Conservation (phyloP, 257 asterid genomes). For the Solanum pinnatisectum region DNA sequence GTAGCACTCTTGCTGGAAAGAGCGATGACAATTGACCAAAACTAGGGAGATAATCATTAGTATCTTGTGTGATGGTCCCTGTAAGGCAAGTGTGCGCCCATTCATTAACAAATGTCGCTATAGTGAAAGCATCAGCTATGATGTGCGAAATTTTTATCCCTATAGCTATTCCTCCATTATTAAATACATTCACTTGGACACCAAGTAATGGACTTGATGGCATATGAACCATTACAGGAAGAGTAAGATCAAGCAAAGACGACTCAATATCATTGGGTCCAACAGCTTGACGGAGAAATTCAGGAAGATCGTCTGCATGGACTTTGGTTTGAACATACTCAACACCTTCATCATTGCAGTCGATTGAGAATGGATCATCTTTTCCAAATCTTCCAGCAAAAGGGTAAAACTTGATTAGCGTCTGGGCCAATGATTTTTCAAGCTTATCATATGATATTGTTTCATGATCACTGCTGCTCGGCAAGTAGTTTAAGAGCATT, state of each 20-base stretch:
- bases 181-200: constrained; percentile 4
- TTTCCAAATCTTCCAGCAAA: not conserved
- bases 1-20: not conserved
- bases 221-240: not conserved
- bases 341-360: not conserved
- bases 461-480: too few relatives aligned
- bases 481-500: too few relatives aligned
- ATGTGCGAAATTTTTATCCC: constrained; percentile 16
- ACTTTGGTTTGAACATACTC: not conserved
- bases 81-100: constrained; percentile 10
- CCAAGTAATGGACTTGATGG: not conserved
- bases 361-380: not conserved
- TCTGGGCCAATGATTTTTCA: not conserved
- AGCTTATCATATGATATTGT: not conserved
- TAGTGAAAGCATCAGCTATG: constrained; percentile 2
- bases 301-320: not conserved
- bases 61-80: not conserved
- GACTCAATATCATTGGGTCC: not conserved
- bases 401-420: not conserved
- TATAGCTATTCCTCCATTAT: constrained; percentile 18
- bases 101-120: constrained; percentile 10
- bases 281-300: not conserved
- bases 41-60: not conserved
- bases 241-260: not conserved
- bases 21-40: not conserved